Evolutionary conservation across 352 stramenopile species (phyloP).

Genomic region (Phytophthora tentaculata): DNA sequence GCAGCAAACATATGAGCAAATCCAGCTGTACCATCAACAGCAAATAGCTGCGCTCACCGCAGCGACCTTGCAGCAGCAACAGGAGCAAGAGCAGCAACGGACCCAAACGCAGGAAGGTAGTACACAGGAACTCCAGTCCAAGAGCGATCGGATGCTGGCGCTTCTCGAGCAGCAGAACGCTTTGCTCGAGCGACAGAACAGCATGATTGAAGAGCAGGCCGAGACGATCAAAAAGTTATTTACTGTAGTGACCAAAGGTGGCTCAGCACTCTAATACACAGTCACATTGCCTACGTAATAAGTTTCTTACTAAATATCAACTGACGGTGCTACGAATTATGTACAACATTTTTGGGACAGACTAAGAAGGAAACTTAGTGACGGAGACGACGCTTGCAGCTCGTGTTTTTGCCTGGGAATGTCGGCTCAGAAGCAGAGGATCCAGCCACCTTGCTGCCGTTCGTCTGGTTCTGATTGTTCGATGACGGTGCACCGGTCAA

Average conservation of each 20-base stretch:
- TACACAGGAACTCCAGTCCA: conserved; percentile 10
- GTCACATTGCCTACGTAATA: too few relatives aligned
- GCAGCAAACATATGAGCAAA: conserved; percentile 33
- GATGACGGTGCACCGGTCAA: neutral
- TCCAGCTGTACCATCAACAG: conserved; percentile 41
- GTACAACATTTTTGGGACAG: too few relatives aligned
- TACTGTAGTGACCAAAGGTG: conserved; percentile 22
- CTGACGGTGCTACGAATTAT: too few relatives aligned
- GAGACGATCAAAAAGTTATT: conserved; percentile 45
- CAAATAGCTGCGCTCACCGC: conserved; percentile 27
- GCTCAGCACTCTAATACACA: conserved; percentile 19
- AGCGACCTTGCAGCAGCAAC: conserved; percentile 16
- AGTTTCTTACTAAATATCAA: too few relatives aligned
- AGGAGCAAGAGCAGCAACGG: conserved; percentile 18
- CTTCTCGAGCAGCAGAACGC: conserved; percentile 44
- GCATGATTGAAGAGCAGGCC: conserved; percentile 43
- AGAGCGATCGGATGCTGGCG: conserved; percentile 44
- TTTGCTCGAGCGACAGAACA: conserved; percentile 47
- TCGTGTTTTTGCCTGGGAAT: conserved; percentile 8
- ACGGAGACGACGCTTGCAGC: conserved; percentile 33
- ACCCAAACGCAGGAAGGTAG: conserved; percentile 10
- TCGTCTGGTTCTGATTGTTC: conserved; percentile 12
- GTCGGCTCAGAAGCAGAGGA: conserved; percentile 18
- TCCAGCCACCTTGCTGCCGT: conserved; percentile 18
- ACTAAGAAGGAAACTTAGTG: conserved; percentile 25